Evolutionary conservation across 768 basidiomycete species (phyloP).

Genomic region (Lyophyllum decastes): DNA sequence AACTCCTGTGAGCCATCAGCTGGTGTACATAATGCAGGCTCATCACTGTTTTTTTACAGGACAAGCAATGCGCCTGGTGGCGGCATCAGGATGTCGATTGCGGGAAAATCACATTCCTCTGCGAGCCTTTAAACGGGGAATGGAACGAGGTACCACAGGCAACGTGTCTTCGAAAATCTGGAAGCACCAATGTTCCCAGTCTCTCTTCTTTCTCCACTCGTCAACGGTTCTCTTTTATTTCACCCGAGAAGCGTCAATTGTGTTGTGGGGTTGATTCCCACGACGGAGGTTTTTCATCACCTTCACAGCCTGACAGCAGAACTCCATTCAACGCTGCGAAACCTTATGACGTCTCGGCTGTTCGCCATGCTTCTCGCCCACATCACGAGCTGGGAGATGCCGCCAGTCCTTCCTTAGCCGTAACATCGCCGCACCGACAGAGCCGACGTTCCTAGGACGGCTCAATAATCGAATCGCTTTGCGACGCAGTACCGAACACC

Average conservation of each 20-base stretch:
- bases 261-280: background rate
- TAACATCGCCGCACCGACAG: background rate
- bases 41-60: background rate
- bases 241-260: background rate
- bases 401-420: background rate
- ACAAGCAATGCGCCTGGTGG: background rate
- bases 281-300: background rate
- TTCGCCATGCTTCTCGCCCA: background rate
- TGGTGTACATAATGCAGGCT: background rate
- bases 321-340: background rate
- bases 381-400: background rate
- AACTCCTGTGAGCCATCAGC: background rate
- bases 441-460: background rate
- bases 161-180: background rate
- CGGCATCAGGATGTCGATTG: background rate
- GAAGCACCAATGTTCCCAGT: background rate
- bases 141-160: background rate
- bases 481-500: background rate
- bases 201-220: background rate
- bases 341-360: constrained; percentile 2
- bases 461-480: background rate
- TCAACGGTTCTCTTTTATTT: background rate
- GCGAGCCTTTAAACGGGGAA: background rate
- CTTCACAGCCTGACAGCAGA: background rate
- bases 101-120: background rate